A percentile compares a stretch with the other conserved stretches of the same genome.
These are phyloP conservation scores for Fusarium ramigenum DNA, from an alignment of 2,329 filamentous ascomycete genomes.

Conservation along the genomic window DNA sequence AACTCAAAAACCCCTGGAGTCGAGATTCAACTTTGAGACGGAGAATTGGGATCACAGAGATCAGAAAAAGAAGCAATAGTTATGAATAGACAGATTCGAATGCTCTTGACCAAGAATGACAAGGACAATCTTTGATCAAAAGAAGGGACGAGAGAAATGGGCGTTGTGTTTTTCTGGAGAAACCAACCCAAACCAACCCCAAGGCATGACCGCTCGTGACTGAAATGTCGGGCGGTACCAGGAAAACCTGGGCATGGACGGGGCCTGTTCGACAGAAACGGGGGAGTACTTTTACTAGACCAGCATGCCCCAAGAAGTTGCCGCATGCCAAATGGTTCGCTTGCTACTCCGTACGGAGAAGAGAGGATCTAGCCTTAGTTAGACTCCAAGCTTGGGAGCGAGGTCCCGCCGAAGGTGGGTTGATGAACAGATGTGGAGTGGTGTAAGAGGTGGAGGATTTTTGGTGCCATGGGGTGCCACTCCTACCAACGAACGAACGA, in stretches of 20 bases:
- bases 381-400: slow-evolving; percentile 39
- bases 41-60: not conserved
- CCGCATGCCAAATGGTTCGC: slow-evolving; percentile 43
- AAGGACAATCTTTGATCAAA: slow-evolving; percentile 6
- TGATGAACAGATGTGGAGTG: slow-evolving; percentile 44
- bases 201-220: slow-evolving; percentile 37
- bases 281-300: slow-evolving; percentile 32
- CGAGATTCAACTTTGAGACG: not conserved
- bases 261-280: slow-evolving; percentile 30
- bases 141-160: slow-evolving; percentile 29
- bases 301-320: slow-evolving; percentile 34
- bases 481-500: slow-evolving; percentile 12
- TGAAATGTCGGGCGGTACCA: slow-evolving; percentile 32
- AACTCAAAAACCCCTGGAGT: not conserved
- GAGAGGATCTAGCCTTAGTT: slow-evolving; percentile 38
- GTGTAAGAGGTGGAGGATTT: slow-evolving; percentile 41
- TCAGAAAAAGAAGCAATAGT: not conserved
- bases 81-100: not conserved
- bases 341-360: slow-evolving; percentile 41
- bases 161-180: slow-evolving; percentile 38
- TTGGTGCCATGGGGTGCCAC: slow-evolving; percentile 35
- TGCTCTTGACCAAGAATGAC: not conserved
- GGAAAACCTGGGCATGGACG: slow-evolving; percentile 3
- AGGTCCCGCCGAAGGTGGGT: slow-evolving; percentile 46
- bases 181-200: slow-evolving; percentile 9